phyloP scores from a whole-genome alignment of 768 basidiomycete species.

The Russula sp. region DNA sequence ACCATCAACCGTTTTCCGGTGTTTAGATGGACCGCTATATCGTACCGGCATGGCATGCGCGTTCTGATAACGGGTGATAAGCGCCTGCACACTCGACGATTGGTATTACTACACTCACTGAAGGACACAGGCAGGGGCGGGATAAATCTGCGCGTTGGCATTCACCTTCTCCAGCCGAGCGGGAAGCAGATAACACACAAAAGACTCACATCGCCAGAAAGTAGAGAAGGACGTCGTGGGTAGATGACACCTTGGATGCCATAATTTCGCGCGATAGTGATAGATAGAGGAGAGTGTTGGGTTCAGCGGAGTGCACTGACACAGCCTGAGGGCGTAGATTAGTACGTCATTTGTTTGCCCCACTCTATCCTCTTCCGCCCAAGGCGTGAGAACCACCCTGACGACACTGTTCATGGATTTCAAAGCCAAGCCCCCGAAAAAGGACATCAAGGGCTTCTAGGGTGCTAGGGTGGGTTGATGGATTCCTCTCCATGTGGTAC shows the following conservation, averaged over 20 bases:
- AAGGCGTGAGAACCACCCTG: no score
- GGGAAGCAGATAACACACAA: neutral
- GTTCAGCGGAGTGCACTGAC: no score
- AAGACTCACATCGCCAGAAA: constrained; percentile 31
- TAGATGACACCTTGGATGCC: constrained; percentile 24
- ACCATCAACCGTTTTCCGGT: neutral
- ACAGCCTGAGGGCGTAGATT: no score
- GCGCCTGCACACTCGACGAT: neutral
- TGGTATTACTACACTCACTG: constrained; percentile 27
- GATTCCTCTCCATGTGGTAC: no score
- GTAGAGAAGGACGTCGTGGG: constrained; percentile 29
- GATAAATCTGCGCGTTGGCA: constrained; percentile 26
- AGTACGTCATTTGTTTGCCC: no score
- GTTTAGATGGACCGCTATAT: neutral
- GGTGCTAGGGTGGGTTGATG: no score
- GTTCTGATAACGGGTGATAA: constrained; percentile 22
- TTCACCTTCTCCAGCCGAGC: neutral
- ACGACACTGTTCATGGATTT: no score
- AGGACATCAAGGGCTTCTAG: no score
- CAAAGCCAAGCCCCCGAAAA: no score
- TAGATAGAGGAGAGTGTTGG: no score
- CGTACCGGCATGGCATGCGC: constrained; percentile 27
- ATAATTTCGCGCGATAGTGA: neutral
- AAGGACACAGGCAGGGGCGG: constrained; percentile 32
- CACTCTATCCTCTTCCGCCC: no score